Evolutionary conservation across 2,329 filamentous ascomycete genomes (phyloP).

Genomic region (Claviceps sp.): DNA sequence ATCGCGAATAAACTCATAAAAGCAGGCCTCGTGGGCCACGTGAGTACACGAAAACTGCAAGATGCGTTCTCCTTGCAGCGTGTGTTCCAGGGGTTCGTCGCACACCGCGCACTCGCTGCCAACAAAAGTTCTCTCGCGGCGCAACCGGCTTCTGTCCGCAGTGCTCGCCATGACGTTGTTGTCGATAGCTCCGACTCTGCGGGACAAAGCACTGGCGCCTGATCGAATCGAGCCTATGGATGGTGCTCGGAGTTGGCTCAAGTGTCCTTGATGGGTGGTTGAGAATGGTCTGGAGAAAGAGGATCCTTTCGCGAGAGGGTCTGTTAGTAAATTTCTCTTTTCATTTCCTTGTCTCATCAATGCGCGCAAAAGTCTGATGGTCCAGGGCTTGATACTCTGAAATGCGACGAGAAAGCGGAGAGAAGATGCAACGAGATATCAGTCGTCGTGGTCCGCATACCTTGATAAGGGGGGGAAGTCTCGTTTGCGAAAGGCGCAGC

Average conservation of each 20-base stretch:
- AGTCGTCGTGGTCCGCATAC: neutral
- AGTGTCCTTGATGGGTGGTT: conserved; percentile 13
- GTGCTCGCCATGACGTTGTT: conserved; percentile 31
- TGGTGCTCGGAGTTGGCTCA: conserved; percentile 18
- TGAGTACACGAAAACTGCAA: conserved; percentile 95
- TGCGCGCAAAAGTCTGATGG: neutral
- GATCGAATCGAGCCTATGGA: conserved; percentile 22
- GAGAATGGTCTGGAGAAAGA: conserved; percentile 10
- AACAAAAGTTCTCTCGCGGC: conserved; percentile 87
- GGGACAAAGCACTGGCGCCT: conserved; percentile 17
- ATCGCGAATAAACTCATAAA: conserved; percentile 96
- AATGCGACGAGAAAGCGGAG: neutral
- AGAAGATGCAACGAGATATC: neutral
- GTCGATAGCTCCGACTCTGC: conserved; percentile 24
- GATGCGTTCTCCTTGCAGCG: conserved; percentile 81
- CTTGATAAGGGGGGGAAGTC: neutral
- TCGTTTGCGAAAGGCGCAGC: conserved; percentile 2
- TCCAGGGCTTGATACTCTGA: neutral
- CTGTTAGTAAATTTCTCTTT: neutral
- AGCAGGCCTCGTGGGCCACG: conserved; percentile 94
- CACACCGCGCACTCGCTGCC: conserved; percentile 92
- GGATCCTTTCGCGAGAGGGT: neutral
- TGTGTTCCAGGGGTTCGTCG: conserved; percentile 93
- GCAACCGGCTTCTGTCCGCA: conserved; percentile 60
- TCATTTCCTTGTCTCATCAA: neutral